Base-by-base conservation (phyloP, 768 basidiomycete genomes). In the Saitozyma podzolica region DNA sequence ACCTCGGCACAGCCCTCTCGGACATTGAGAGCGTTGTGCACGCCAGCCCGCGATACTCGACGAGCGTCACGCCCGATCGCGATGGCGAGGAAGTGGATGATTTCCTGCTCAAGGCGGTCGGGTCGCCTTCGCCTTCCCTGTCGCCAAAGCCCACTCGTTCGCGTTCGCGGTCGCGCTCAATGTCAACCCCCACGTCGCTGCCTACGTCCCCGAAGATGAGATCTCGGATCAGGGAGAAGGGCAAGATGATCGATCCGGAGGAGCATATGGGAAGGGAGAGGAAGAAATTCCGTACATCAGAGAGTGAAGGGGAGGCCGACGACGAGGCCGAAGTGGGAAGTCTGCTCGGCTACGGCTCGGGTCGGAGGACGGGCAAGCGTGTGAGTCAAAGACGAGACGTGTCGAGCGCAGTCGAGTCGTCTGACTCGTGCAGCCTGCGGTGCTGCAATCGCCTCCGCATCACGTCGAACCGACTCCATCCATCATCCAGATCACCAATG, bases 301-400 rank as follows among this genome's bases (percentile, higher is more conserved):
- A 58, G 8, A 49, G 40, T 13, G 56, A 50, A 8, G 56, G n/a
- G 3, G 56, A 58, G 48, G 56, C 56, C 39, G 56, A 58, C 40
- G 56, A 58, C 39, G 56, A 58, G 56, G 50, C 50, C 48, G 56
- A 58, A 11, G 56, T 49, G 56, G 56, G 50, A 20, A 45, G 29
- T 40, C 17, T 58, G 9, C 40, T 45, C 39, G 45, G 19, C 37
- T 29, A 29, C 29, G 29, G 29, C 29, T 29, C 29, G 29, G 29
- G 29, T 29, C 2, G 29, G 29, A 29, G 29, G 29, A 58, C 56
- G 56, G 48, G 48, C 8, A 58, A 58, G 56, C 56, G 50, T 2
- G 29, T 29, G 29, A 29, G 41, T 42, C 41, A 39, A 39, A 11
- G 37, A 39, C 4, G 17, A 13, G 48, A 40, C 37, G 20, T 11